Evolutionary conservation across 2,329 filamentous ascomycete species (phyloP).

Genomic region (Neofusicoccum laricinum): DNA sequence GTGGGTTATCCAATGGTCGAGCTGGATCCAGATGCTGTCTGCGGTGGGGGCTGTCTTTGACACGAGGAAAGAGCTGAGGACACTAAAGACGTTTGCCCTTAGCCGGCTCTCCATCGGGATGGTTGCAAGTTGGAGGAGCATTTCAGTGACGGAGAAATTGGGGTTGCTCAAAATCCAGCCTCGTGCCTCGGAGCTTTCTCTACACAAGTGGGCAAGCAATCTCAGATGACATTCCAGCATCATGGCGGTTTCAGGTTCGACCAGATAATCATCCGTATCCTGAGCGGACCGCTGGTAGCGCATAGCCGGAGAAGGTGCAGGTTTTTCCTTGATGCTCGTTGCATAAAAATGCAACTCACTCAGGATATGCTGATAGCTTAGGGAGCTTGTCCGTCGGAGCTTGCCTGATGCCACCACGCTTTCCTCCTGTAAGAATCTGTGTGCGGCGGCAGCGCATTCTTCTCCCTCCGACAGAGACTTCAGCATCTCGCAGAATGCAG

Average conservation of each 20-base stretch:
- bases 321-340: constrained; percentile 70
- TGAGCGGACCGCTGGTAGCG: constrained; percentile 39
- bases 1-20: constrained; percentile 70
- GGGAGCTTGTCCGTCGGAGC: constrained; percentile 75
- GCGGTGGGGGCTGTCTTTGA: constrained; percentile 68
- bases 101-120: constrained; percentile 73
- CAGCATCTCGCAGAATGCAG: constrained; percentile 95
- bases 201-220: constrained; percentile 77
- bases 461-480: constrained; percentile 81
- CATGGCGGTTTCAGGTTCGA: constrained; percentile 90
- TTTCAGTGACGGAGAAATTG: constrained; percentile 66
- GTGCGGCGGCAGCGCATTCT: constrained; percentile 77
- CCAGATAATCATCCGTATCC: constrained; percentile 52
- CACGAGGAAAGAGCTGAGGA: constrained; percentile 71
- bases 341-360: constrained; percentile 85
- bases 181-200: constrained; percentile 69
- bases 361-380: constrained; percentile 93
- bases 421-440: constrained; percentile 88
- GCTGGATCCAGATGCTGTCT: constrained; percentile 71
- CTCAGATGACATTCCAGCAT: constrained; percentile 95
- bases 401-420: constrained; percentile 66
- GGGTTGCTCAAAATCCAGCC: constrained; percentile 69
- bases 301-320: constrained; percentile 60
- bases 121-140: constrained; percentile 75
- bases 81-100: constrained; percentile 78